Conservation (phyloP, 2,329 filamentous ascomycete species). For the Pseudogymnoascus sp. region DNA sequence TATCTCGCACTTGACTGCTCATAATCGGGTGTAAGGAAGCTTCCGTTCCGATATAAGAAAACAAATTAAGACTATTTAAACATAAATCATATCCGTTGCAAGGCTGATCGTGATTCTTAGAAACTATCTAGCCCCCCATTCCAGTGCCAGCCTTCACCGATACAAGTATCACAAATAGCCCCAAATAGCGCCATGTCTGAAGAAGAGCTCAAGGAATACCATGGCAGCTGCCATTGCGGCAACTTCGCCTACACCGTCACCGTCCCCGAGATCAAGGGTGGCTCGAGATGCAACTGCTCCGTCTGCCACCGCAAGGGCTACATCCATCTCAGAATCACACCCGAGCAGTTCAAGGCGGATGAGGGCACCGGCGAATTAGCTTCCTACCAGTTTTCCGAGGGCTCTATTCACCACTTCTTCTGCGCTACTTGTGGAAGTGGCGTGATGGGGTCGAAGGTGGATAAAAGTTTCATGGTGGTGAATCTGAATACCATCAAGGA, state of each 20-base stretch:
- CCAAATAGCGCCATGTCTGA: neutral
- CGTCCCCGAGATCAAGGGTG: neutral
- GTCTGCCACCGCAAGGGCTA: conserved; percentile 9
- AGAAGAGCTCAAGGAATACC: conserved; percentile 4
- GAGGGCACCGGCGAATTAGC: neutral
- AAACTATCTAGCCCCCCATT: neutral
- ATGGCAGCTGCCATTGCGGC: conserved; percentile 4
- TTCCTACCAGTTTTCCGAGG: neutral
- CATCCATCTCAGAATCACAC: neutral
- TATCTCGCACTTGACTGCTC: neutral
- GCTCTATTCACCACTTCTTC: neutral
- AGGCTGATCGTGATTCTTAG: neutral
- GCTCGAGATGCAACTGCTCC: neutral
- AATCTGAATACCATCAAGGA: neutral
- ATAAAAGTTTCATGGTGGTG: neutral
- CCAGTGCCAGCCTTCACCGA: neutral
- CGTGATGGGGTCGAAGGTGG: neutral
- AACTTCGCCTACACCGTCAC: neutral
- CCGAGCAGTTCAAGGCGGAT: neutral
- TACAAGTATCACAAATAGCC: neutral
- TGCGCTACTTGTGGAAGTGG: conserved; percentile 3
- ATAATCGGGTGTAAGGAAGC: neutral
- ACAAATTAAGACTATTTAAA: neutral
- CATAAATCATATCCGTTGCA: neutral
- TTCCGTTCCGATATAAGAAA: neutral